Percentiles rank a stretch among this genome's conserved stretches.
Evolutionary conservation across 2,329 filamentous ascomycete genomes (phyloP).

Genomic region (Xylaria sp.): DNA sequence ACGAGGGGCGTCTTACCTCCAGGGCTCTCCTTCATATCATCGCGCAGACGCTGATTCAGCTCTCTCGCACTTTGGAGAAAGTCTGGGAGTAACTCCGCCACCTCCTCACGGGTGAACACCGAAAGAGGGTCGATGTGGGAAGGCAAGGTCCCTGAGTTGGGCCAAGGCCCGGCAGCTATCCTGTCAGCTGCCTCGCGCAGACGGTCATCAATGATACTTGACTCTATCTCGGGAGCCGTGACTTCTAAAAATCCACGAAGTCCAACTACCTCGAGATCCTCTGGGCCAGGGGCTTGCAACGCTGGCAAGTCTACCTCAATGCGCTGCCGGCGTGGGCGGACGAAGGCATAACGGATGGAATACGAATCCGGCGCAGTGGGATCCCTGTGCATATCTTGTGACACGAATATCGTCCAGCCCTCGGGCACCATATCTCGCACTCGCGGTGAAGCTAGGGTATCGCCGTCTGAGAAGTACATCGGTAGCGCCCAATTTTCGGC

Average conservation of each 20-base stretch:
- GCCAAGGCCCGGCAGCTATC: background rate
- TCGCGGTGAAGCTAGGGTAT: conserved; percentile 2
- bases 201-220: background rate
- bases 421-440: conserved; percentile 28
- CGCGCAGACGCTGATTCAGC: too few relatives aligned
- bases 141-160: background rate
- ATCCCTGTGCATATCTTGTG: background rate
- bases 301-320: background rate
- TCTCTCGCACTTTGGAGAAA: too few relatives aligned
- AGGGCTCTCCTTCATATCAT: too few relatives aligned
- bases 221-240: background rate
- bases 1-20: too few relatives aligned
- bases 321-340: conserved; percentile 21
- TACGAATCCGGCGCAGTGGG: background rate
- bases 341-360: conserved; percentile 31
- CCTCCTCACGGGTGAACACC: background rate
- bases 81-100: too few relatives aligned
- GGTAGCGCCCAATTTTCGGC: conserved; percentile 23
- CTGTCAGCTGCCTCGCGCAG: background rate
- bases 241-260: background rate
- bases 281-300: background rate
- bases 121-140: background rate
- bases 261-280: background rate
- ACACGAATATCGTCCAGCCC: conserved; percentile 31
- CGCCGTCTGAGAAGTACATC: background rate